Conservation (phyloP, 768 basidiomycete genomes). For the Tulasnella sp. region DNA sequence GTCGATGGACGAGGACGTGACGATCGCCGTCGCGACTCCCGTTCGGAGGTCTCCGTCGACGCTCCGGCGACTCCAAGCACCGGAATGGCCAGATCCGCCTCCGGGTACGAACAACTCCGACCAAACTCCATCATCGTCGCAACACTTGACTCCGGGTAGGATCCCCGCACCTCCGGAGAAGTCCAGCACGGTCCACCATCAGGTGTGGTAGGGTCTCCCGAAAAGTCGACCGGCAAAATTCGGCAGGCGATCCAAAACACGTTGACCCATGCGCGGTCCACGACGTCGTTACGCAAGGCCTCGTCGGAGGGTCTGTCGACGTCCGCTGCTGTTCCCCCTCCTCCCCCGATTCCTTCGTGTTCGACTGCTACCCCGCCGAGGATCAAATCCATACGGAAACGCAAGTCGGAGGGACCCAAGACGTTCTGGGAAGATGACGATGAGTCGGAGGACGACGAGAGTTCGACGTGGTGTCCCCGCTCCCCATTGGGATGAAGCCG, state of each 20-base stretch:
- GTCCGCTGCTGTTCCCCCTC: not conserved
- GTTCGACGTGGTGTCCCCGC: not conserved
- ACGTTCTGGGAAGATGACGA: slow-evolving; percentile 8
- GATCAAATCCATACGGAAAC: not conserved
- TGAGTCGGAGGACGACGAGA: slow-evolving; percentile 1
- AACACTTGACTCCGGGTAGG: not conserved
- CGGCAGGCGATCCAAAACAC: not conserved
- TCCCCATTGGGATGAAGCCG: not conserved
- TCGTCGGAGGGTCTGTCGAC: not conserved
- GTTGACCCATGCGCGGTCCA: not conserved
- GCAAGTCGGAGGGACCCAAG: not conserved
- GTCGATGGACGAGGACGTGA: not conserved
- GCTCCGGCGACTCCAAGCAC: not conserved
- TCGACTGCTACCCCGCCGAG: not conserved
- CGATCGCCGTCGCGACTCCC: not conserved
- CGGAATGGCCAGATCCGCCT: not conserved
- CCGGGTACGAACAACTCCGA: not conserved
- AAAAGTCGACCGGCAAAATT: not conserved
- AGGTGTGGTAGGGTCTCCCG: not conserved
- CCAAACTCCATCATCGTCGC: not conserved
- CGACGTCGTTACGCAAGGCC: not conserved
- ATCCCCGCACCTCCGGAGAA: not conserved
- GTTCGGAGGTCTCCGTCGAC: not conserved
- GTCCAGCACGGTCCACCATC: not conserved
- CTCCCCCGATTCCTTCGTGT: not conserved